phyloP scores from a whole-genome alignment of 805 yeast species.

The Wickerhamiella domercqiae region DNA sequence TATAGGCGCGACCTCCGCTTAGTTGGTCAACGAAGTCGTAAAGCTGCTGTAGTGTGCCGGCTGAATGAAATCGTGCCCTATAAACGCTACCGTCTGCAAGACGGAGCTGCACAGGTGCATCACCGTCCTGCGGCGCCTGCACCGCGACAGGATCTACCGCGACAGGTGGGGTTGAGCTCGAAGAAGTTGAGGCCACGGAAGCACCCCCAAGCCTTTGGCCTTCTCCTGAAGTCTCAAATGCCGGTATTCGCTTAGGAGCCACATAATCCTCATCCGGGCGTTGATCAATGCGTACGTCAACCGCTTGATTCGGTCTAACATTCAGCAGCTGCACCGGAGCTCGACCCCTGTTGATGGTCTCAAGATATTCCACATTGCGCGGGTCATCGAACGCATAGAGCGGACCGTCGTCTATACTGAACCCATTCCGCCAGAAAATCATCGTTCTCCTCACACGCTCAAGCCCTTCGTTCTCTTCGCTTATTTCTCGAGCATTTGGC shows the following conservation, averaged over 20 bases:
- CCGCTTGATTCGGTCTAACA: conserved; percentile 83
- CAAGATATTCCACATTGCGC: conserved; percentile 58
- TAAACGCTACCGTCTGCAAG: conserved; percentile 55
- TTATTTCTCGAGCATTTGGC: conserved; percentile 13
- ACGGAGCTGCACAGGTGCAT: conserved; percentile 64
- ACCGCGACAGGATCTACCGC: conserved; percentile 8
- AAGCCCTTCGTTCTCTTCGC: conserved; percentile 26
- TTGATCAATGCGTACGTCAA: conserved; percentile 73
- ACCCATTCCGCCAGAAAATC: conserved; percentile 94
- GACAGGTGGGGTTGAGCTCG: conserved; percentile 10
- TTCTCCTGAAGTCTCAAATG: conserved; percentile 52
- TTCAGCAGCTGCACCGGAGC: conserved; percentile 76
- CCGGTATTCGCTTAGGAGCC: conserved; percentile 46
- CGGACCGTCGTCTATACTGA: conserved; percentile 84
- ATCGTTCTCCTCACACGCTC: conserved; percentile 61
- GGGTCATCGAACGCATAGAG: conserved; percentile 85
- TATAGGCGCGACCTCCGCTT: conserved; percentile 33
- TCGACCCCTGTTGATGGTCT: conserved; percentile 72
- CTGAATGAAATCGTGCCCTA: conserved; percentile 46
- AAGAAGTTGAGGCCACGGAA: conserved; percentile 32
- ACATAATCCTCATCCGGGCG: conserved; percentile 66
- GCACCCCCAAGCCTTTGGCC: conserved; percentile 87
- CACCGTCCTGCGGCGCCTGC: conserved; percentile 32
- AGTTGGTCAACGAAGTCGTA: conserved; percentile 50
- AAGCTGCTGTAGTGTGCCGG: conserved; percentile 48